A percentile compares a stretch with the other conserved stretches of the same genome.
Conservation (phyloP, 257 asterid genomes). For the Nemophila menziesii region DNA sequence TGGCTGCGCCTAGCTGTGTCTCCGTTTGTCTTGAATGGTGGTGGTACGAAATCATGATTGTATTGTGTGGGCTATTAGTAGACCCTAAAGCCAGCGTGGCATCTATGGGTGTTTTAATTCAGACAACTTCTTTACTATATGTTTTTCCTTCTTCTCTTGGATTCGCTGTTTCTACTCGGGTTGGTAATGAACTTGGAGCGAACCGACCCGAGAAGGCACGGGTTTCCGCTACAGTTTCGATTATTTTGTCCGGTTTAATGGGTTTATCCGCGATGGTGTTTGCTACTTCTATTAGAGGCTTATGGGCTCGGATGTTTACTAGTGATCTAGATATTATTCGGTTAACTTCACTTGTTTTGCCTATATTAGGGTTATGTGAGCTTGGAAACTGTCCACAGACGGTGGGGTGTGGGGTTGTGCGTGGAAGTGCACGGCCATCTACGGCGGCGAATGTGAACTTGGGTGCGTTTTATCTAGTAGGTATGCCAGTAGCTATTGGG, state of each 20-base stretch:
- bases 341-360: conserved; percentile 56
- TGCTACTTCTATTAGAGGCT: conserved; percentile 25
- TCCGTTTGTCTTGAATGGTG: conserved; percentile 90
- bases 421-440: conserved; percentile 72
- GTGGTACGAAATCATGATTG: conserved; percentile 88
- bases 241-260: conserved; percentile 39
- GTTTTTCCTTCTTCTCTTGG: conserved; percentile 62
- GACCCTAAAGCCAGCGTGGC: conserved; percentile 80
- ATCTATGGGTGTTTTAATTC: conserved; percentile 67
- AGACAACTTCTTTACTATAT: conserved; percentile 62
- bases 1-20: conserved; percentile 74
- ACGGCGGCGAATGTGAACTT: conserved; percentile 76
- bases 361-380: conserved; percentile 72
- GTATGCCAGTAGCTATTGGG: conserved; percentile 74
- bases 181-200: conserved; percentile 77
- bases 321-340: conserved; percentile 30
- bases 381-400: conserved; percentile 89
- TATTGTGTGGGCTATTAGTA: conserved; percentile 57
- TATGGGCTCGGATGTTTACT: conserved; percentile 69
- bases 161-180: conserved; percentile 69
- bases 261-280: conserved; percentile 49
- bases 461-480: conserved; percentile 70
- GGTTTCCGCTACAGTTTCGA: conserved; percentile 27
- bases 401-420: conserved; percentile 70
- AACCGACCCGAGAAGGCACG: conserved; percentile 54